Evolutionary conservation across 805 yeast genomes (phyloP), one percentile per base, ranked within the genome.

Genomic region (Martiniozyma abietophila): DNA sequence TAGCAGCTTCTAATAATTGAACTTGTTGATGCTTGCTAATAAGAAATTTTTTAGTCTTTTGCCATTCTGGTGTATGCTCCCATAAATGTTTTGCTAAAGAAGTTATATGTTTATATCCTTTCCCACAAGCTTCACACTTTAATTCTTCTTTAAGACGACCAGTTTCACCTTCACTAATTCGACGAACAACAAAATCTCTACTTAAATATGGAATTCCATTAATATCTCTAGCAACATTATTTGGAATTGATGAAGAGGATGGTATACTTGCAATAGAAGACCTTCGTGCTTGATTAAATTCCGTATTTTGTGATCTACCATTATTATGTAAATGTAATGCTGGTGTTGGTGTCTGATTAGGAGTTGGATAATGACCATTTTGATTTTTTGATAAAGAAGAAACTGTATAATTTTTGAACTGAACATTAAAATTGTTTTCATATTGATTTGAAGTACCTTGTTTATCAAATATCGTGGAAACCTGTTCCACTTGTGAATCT

Each of bases 1-100:
- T 72, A 5, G 84, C 85, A 20, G 83, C 84, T 50, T 77, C 94
- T 32, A 82, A 63, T 25, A 82, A 63, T 57, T 82, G 94, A 11
- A 83, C 94, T 53, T 82, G 94, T 56, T 82, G 94, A 57, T 82
- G 94, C 55, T 82, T 82, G n/a, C 84, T 77, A 24, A 85, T 82
- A 24, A 80, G 62, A 35, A 84, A 62, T 53, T 80, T 81, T 45
- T 82, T 79, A 4, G 95, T 85, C 53, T 79, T 78, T 48, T 76
- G 81, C 95, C 95, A 84, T 52, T 85, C 95, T 0, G 95, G 94
- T 0, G 95, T 84, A 54, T 84, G 95, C 51, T 84, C 95, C 95
- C 95, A 84, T 25, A 84, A 59, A 58, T 83, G 94, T 55, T 83
- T 83, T 3, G 94, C 92, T 40, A 83, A 65, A n/a, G 88, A 78